Base-by-base conservation (phyloP, 2,329 filamentous ascomycete genomes). In the Beauveria asiatica region DNA sequence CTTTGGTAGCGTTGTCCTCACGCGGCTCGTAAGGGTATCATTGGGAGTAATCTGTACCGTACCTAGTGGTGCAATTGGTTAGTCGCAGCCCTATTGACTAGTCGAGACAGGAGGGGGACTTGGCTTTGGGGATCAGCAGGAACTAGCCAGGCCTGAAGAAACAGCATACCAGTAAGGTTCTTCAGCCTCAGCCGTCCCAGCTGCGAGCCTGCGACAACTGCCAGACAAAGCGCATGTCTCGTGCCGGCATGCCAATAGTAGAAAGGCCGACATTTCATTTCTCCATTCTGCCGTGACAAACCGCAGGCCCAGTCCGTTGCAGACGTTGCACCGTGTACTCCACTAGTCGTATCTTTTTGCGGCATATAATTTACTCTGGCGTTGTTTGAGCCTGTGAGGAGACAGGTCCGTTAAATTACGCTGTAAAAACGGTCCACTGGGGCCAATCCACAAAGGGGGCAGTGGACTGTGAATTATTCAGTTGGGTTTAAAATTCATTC, bases 361-460 rank as follows among this genome's bases (percentile, higher is more conserved):
- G 56, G 56, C 46, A 57, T 42, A 37, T 51, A 37, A 49, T 57
- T 37, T 23, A 11, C 44, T 48, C 42, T 5, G 33, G 44, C 9
- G 27, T 17, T 37, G 19, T 56, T 46, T 48, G 48, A 30, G 25
- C 33, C 33, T 37, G 33, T 33, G 30, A 33, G 30, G 30, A 33
- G 17, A 27, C 27, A 25, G n/a, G 37, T 44, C 37, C 46, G 56
- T 51, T 57, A 42, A 57, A 57, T 57, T 57, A 57, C 55, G 45
- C 39, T 54, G 51, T 23, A 44, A 10, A 54, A 44, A 44, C 39
- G 51, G 37, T 41, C 50, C 51, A 54, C 51, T 30, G 52, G 49
- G n/a, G 48, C 17, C 5, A 30, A 21, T 11, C 52, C 52, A 45
- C 52, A 30, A 25, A 23, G 51, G 51, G 49, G 49, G 21, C 21